Evolutionary conservation across 202 grass and related monocot species (phyloP).

Genomic region (Alloteropsis angusta): DNA sequence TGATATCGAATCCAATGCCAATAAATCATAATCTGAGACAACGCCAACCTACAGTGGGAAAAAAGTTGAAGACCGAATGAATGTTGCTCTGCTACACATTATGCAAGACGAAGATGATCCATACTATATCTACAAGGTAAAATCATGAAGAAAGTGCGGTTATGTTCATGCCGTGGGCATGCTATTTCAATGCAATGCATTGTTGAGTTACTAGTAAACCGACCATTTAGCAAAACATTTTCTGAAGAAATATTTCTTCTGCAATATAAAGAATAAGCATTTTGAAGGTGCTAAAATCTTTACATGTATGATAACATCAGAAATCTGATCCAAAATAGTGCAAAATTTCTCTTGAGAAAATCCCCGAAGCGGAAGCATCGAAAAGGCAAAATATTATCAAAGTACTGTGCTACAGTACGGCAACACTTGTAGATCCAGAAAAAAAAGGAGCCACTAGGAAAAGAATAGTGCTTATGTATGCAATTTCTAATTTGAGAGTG

Average conservation of each 20-base stretch:
- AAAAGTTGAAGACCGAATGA: not conserved
- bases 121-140: not conserved
- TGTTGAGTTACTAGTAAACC: too few species aligned
- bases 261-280: not conserved
- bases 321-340: too few species aligned
- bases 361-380: too few species aligned
- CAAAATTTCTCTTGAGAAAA: too few species aligned
- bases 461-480: not conserved
- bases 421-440: too few species aligned
- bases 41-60: slow-evolving; percentile 58
- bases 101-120: not conserved
- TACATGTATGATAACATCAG: too few species aligned
- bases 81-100: not conserved
- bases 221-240: too few species aligned
- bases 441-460: too few species aligned
- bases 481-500: not conserved
- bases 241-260: not conserved
- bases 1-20: slow-evolving; percentile 83
- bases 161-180: not conserved
- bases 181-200: too few species aligned
- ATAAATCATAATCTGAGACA: slow-evolving; percentile 90
- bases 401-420: too few species aligned
- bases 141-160: too few species aligned
- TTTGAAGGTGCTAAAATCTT: not conserved
- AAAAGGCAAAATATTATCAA: too few species aligned